Evolutionary conservation across 768 basidiomycete genomes (phyloP).

Genomic region (Leccinum uliginosum): DNA sequence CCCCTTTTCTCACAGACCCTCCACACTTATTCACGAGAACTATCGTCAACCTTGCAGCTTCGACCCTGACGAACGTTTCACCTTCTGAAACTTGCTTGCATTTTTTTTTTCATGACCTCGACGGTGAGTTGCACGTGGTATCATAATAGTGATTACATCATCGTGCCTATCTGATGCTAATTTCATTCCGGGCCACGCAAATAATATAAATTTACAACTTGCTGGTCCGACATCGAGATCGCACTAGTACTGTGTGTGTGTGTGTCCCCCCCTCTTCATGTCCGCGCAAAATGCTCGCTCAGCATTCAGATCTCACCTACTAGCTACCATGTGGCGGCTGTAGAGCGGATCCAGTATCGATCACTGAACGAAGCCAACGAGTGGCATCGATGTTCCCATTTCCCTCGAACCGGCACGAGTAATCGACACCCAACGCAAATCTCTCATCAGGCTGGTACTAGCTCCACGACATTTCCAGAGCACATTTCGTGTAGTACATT

Average conservation of each 20-base stretch:
- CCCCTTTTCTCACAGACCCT: constrained; percentile 2
- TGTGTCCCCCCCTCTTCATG: constrained; percentile 9
- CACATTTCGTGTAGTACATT: neutral
- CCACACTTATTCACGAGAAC: neutral
- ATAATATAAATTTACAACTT: neutral
- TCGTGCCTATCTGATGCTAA: constrained; percentile 23
- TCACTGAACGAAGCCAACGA: neutral
- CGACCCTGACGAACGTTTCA: neutral
- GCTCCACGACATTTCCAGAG: neutral
- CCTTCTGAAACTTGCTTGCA: neutral
- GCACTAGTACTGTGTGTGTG: neutral
- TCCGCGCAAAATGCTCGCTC: constrained; percentile 10
- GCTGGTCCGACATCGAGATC: no score
- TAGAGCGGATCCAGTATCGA: constrained; percentile 9
- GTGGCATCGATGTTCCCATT: neutral
- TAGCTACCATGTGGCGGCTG: constrained; percentile 4
- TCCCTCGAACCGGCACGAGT: neutral
- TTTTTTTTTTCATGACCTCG: constrained; percentile 9
- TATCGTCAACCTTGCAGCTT: neutral
- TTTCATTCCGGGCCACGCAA: constrained; percentile 11
- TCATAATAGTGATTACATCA: constrained; percentile 27
- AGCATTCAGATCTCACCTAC: neutral
- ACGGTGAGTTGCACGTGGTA: constrained; percentile 16
- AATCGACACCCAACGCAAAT: neutral
- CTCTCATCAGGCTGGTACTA: constrained; percentile 3